phyloP scores from a whole-genome alignment of 768 basidiomycete genomes.

The Phylloporus arenicola region DNA sequence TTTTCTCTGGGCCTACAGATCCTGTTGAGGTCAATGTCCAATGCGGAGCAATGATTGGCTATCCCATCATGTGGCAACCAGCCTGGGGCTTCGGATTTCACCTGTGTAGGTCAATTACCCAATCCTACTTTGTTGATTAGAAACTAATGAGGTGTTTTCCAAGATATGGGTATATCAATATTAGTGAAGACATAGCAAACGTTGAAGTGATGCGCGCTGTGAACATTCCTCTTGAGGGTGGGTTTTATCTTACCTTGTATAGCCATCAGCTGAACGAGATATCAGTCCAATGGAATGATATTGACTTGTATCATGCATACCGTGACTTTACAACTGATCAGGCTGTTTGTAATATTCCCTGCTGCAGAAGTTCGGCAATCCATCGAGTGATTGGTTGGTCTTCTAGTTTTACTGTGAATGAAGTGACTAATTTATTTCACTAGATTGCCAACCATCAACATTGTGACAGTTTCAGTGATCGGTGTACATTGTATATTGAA shows the following conservation, averaged over 20 bases:
- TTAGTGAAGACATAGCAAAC: constrained; percentile 52
- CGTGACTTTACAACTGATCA: constrained; percentile 69
- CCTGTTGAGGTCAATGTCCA: constrained; percentile 61
- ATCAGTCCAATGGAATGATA: constrained; percentile 73
- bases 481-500: background rate
- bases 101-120: constrained; percentile 46
- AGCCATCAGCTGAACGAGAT: background rate
- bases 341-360: constrained; percentile 58
- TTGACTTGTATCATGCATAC: constrained; percentile 64
- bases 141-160: background rate
- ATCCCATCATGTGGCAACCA: constrained; percentile 68
- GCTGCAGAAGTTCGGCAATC: constrained; percentile 47
- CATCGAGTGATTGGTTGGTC: constrained; percentile 51
- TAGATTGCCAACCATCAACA: constrained; percentile 28
- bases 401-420: background rate
- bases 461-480: constrained; percentile 13
- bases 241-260: background rate
- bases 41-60: constrained; percentile 61
- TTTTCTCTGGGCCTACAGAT: constrained; percentile 54
- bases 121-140: background rate
- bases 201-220: constrained; percentile 59
- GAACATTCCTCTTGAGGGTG: constrained; percentile 73
- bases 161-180: constrained; percentile 44
- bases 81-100: constrained; percentile 79
- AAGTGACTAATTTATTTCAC: constrained; percentile 2